These are phyloP conservation scores for Lantana camara DNA, from an alignment of 257 asterid genomes.

Conservation along the genomic window DNA sequence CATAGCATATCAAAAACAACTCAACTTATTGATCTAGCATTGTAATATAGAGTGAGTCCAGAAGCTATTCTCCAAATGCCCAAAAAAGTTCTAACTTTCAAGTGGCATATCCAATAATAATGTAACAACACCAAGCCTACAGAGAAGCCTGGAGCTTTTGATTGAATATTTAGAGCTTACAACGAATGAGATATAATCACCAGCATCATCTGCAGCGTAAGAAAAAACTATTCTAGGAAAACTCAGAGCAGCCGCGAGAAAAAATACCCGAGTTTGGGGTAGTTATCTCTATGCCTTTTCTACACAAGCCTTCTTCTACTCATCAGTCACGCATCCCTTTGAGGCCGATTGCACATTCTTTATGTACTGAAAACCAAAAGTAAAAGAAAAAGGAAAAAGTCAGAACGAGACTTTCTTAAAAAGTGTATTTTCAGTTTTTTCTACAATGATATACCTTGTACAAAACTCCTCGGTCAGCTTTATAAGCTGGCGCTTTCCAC, in stretches of 20 bases:
- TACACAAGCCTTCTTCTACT: conserved; percentile 35
- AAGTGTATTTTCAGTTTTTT: neutral
- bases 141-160: neutral
- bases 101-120: too few relatives aligned
- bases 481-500: conserved; percentile 75
- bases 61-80: neutral
- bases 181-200: neutral
- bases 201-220: too few relatives aligned
- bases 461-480: conserved; percentile 83
- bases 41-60: too few relatives aligned
- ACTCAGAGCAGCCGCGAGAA: conserved; percentile 22
- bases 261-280: conserved; percentile 4
- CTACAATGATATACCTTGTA: conserved; percentile 59
- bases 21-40: too few relatives aligned
- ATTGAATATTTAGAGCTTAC: conserved; percentile 8
- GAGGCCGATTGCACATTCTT: conserved; percentile 90
- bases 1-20: too few relatives aligned
- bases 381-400: neutral
- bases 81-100: neutral
- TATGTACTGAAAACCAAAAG: conserved; percentile 58
- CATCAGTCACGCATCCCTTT: conserved; percentile 93
- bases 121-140: neutral
- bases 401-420: neutral
- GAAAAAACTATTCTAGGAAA: neutral
- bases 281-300: conserved; percentile 23